These are phyloP conservation scores for Aspergillus cavernicola DNA, from an alignment of 495 filamentous ascomycete species.

Conservation along the genomic window DNA sequence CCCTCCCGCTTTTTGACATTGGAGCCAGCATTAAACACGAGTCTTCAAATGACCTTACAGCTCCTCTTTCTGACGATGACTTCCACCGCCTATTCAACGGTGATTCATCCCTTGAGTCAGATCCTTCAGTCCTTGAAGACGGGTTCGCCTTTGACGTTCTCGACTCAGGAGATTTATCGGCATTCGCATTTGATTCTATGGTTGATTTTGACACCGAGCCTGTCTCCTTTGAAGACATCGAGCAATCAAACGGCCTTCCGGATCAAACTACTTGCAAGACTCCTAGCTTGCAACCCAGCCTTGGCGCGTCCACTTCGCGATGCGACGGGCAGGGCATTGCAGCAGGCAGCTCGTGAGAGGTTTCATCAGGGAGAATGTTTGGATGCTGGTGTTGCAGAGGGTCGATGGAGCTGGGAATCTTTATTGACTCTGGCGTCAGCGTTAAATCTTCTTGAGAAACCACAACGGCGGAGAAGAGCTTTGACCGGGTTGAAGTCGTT, in stretches of 20 bases:
- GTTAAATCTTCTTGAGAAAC: slow-evolving; percentile 42
- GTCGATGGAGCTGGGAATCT: slow-evolving; percentile 41
- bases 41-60: slow-evolving; percentile 42
- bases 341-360: slow-evolving; percentile 49
- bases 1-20: slow-evolving; percentile 54
- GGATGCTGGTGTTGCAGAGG: slow-evolving; percentile 29
- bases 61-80: slow-evolving; percentile 63
- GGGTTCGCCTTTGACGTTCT: slow-evolving; percentile 66
- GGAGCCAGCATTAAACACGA: slow-evolving; percentile 41
- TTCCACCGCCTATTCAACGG: slow-evolving; percentile 65
- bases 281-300: slow-evolving; percentile 79
- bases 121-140: slow-evolving; percentile 74
- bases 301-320: slow-evolving; percentile 87
- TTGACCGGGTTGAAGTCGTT: slow-evolving; percentile 26
- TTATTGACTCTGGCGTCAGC: slow-evolving; percentile 46
- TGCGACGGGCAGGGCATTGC: slow-evolving; percentile 89
- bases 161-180: slow-evolving; percentile 51
- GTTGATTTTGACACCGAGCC: slow-evolving; percentile 71
- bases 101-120: slow-evolving; percentile 65
- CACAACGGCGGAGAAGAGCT: slow-evolving; percentile 29
- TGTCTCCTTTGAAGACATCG: slow-evolving; percentile 45
- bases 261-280: slow-evolving; percentile 53
- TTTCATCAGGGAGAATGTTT: slow-evolving; percentile 30
- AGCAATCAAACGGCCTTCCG: slow-evolving; percentile 50
- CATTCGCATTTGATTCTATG: slow-evolving; percentile 81